Base-by-base conservation (phyloP, 805 yeast species). In the Candida montana region DNA sequence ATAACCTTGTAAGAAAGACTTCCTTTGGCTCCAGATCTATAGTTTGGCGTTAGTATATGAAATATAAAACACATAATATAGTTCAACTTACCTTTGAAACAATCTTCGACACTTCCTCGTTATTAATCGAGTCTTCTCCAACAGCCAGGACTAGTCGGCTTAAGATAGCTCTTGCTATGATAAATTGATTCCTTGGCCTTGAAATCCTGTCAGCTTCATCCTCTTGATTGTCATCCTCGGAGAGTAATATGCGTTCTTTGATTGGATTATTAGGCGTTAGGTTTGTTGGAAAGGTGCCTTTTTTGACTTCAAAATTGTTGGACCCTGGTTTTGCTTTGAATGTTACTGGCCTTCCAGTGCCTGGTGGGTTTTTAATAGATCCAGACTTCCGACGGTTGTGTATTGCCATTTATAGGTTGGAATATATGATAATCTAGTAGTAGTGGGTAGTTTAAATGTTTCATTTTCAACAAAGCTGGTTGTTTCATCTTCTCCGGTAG, bases 171-270 rank as follows among this genome's bases (percentile, higher is more conserved):
- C 56, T 38, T 0, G 54, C 53, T 5, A 52, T 27, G n/a, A 52
- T 50, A 23, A 52, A 52, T 24, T 41, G 44, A 30, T 52, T 52
- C 28, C 53, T 39, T n/a, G 56, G 56, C 3, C 46, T 35, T 3
- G 46, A 18, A 15, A 47, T 35, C 12, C 34, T 40, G 24, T 21
- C 9, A 7, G 24, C 24, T 9, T 21, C 24, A 7, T 21, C 9
- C 9, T 6, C 6, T 21, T 21, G 24, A 15, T 23, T 19, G 16
- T 19, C 16, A 12, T 35, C 37, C 9, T 26, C 3, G 10, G 24
- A 11, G 8, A 31, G 15, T 6, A 18, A 9, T 7, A 31, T 16
- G 9, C 6, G 20, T 18, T 7, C 33, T 31, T 31, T 31, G 33
- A 27, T 5, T 7, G 29, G n/a, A 13, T 19, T 20, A 16, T 31